These are phyloP conservation scores for Kwoniella sp. DNA, from an alignment of 768 basidiomycete species.

Conservation along the genomic window DNA sequence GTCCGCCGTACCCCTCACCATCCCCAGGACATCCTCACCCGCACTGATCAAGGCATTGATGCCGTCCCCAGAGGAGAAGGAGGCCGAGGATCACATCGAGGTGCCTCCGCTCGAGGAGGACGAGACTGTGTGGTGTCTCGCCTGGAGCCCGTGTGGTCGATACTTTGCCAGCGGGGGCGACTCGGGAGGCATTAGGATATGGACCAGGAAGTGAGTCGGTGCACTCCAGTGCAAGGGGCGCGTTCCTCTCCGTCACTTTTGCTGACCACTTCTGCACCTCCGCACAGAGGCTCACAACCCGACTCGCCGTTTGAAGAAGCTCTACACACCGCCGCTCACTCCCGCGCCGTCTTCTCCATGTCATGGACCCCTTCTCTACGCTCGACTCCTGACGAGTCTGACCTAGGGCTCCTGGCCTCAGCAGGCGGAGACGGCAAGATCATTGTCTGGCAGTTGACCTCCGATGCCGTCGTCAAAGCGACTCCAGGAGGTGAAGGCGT, in stretches of 20 bases:
- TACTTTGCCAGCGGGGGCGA: constrained; percentile 87
- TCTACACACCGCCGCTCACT: constrained; percentile 32
- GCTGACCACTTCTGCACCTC: no score
- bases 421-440: constrained; percentile 81
- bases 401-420: constrained; percentile 76
- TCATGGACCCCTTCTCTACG: neutral
- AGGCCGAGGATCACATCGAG: constrained; percentile 20
- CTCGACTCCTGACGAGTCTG: neutral
- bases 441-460: constrained; percentile 68
- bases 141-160: constrained; percentile 69
- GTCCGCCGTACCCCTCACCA: constrained; percentile 23
- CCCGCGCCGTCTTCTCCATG: constrained; percentile 29
- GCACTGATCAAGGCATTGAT: constrained; percentile 13
- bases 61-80: constrained; percentile 18
- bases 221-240: neutral
- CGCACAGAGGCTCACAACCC: constrained; percentile 27
- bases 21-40: constrained; percentile 8
- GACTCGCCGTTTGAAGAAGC: constrained; percentile 35
- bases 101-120: constrained; percentile 46
- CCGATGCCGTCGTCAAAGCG: no score
- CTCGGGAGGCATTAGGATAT: constrained; percentile 75
- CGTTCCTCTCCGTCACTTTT: no score
- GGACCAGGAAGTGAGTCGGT: constrained; percentile 58
- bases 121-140: constrained; percentile 84
- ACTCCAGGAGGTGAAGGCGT: constrained; percentile 5